Evolutionary conservation across 305 asterid genomes (phyloP).

Genomic region (Fraxinus velutina): DNA sequence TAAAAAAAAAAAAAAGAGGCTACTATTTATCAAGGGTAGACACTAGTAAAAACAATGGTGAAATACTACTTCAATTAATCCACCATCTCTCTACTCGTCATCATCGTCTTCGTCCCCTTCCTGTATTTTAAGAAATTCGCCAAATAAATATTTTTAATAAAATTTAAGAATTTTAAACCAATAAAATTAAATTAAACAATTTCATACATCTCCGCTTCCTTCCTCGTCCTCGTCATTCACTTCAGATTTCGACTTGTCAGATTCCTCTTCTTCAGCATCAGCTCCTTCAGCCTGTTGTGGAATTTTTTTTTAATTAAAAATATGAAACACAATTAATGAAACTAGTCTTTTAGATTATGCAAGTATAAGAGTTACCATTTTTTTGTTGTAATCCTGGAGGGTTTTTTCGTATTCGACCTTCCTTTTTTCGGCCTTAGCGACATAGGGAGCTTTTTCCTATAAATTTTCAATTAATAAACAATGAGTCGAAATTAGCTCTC

Average conservation of each 20-base stretch:
- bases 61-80: neutral
- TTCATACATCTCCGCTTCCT: constrained; percentile 58
- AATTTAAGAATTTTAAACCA: neutral
- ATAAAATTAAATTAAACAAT: neutral
- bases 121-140: constrained; percentile 18
- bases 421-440: constrained; percentile 51
- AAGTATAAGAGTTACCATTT: constrained; percentile 16
- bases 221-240: constrained; percentile 72
- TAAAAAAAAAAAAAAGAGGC: too few relatives aligned
- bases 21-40: constrained; percentile 19
- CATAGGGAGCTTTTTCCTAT: constrained; percentile 54
- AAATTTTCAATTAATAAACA: neutral
- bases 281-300: constrained; percentile 36
- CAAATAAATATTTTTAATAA: neutral
- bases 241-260: constrained; percentile 75
- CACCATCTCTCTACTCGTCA: constrained; percentile 31
- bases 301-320: neutral
- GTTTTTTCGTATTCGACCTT: constrained; percentile 46
- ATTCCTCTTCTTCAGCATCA: constrained; percentile 58
- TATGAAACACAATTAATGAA: neutral
- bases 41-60: constrained; percentile 22
- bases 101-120: constrained; percentile 44
- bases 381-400: constrained; percentile 50
- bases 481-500: neutral
- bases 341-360: neutral